phyloP scores from a whole-genome alignment of 164 flowering plant species.

The Protea cynaroides region DNA sequence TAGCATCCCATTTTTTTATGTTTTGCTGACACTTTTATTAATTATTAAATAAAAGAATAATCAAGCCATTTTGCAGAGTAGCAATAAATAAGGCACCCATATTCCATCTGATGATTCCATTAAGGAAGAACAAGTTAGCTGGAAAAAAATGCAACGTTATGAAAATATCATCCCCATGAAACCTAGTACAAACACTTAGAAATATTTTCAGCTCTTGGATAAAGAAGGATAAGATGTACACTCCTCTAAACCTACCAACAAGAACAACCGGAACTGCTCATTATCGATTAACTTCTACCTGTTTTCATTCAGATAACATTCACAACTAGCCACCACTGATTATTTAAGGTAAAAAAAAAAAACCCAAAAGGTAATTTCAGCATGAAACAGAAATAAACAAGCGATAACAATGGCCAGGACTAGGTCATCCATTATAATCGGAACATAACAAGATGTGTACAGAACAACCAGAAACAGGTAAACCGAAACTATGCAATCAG shows the following conservation, averaged over 20 bases:
- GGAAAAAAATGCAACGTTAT: too few relatives aligned
- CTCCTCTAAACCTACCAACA: not conserved
- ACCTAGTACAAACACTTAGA: not conserved
- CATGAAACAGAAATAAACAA: not conserved
- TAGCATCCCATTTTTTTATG: too few relatives aligned
- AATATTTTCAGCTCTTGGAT: not conserved
- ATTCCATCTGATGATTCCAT: too few relatives aligned
- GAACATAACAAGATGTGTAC: too few relatives aligned
- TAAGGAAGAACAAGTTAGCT: too few relatives aligned
- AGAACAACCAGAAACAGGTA: not conserved
- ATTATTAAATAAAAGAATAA: too few relatives aligned
- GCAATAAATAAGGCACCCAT: not conserved
- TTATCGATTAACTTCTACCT: not conserved
- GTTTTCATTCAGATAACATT: too few relatives aligned
- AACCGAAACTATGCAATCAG: not conserved
- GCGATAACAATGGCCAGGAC: not conserved
- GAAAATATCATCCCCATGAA: too few relatives aligned
- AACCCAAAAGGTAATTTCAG: not conserved
- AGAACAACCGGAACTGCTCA: not conserved
- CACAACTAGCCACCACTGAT: not conserved
- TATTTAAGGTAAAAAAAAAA: too few relatives aligned
- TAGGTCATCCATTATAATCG: too few relatives aligned
- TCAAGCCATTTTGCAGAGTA: too few relatives aligned
- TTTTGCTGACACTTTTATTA: too few relatives aligned
- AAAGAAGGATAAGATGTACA: not conserved